Evolutionary conservation across 23 red algal species (phyloP).

Genomic region (Cyanidioschyzon merolae): DNA sequence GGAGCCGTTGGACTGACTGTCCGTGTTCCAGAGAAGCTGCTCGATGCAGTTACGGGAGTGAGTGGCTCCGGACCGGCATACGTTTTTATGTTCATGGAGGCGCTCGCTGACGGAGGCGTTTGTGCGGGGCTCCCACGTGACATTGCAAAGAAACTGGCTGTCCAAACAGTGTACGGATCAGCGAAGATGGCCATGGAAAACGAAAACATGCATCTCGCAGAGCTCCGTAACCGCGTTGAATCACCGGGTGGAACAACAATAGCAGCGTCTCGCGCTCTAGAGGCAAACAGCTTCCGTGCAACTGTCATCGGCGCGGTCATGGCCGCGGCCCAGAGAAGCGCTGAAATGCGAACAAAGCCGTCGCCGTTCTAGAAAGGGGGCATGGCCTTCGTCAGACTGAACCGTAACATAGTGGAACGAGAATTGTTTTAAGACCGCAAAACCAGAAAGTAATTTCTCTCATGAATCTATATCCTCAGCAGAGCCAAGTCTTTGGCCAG

Average conservation of each 20-base stretch:
- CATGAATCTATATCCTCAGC: not conserved
- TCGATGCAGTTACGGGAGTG: conserved; percentile 90
- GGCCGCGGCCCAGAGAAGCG: conserved; percentile 34
- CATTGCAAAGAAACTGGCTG: conserved; percentile 46
- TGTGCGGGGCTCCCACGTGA: conserved; percentile 44
- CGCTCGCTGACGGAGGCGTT: conserved; percentile 83
- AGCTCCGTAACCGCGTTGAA: conserved; percentile 95
- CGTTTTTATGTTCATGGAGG: conserved; percentile 92
- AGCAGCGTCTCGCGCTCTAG: conserved; percentile 46
- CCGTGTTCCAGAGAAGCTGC: conserved; percentile 50
- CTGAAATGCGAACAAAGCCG: conserved; percentile 32
- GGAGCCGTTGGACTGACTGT: conserved; percentile 37
- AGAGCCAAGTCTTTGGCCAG: not conserved
- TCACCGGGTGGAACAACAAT: conserved; percentile 90
- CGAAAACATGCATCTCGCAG: conserved; percentile 43
- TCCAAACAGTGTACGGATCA: conserved; percentile 69
- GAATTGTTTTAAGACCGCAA: no score
- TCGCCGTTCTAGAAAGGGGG: not conserved
- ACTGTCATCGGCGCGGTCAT: conserved; percentile 56
- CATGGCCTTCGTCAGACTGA: no score
- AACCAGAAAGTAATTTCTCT: no score
- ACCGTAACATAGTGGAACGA: no score
- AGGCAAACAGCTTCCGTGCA: conserved; percentile 45
- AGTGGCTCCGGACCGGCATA: conserved; percentile 86
- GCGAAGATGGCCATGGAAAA: conserved; percentile 65